phyloP scores from a whole-genome alignment of 2,329 filamentous ascomycete species.

The Macroventuria anomochaeta region DNA sequence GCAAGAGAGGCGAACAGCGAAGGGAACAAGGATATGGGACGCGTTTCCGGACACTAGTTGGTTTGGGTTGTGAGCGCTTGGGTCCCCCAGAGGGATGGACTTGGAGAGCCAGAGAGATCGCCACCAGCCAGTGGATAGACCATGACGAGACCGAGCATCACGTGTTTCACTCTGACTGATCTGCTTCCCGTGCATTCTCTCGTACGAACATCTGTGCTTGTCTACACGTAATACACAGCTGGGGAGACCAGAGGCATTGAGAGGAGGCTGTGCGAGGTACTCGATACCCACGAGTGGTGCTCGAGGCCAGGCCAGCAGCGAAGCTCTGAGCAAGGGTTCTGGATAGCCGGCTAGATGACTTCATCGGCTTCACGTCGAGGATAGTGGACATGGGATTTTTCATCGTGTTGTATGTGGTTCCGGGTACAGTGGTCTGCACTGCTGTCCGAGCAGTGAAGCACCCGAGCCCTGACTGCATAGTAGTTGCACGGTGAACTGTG shows the following conservation, averaged over 20 bases:
- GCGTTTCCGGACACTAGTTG: background rate
- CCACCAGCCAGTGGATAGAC: constrained; percentile 6
- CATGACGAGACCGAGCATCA: constrained; percentile 12
- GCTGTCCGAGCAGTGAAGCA: background rate
- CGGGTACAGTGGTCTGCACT: background rate
- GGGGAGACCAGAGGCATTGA: too few relatives aligned
- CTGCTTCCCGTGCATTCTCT: background rate
- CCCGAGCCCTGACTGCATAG: background rate
- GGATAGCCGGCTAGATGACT: constrained; percentile 14
- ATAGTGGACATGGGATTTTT: background rate
- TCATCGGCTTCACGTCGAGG: constrained; percentile 1
- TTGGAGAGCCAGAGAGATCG: constrained; percentile 34
- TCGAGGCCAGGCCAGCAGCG: background rate
- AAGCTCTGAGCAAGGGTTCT: constrained; percentile 17
- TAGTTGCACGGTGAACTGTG: background rate
- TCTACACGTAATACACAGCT: background rate
- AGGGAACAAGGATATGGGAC: background rate
- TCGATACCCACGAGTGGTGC: constrained; percentile 1
- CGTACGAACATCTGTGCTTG: background rate
- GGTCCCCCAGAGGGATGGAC: constrained; percentile 42
- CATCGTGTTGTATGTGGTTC: background rate
- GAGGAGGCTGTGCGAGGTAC: background rate
- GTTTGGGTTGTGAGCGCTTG: constrained; percentile 26
- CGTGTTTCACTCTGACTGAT: background rate
- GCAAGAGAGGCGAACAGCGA: constrained; percentile 12